These are phyloP conservation scores for Harrya chromipes DNA, from an alignment of 768 basidiomycete genomes.

Conservation along the genomic window DNA sequence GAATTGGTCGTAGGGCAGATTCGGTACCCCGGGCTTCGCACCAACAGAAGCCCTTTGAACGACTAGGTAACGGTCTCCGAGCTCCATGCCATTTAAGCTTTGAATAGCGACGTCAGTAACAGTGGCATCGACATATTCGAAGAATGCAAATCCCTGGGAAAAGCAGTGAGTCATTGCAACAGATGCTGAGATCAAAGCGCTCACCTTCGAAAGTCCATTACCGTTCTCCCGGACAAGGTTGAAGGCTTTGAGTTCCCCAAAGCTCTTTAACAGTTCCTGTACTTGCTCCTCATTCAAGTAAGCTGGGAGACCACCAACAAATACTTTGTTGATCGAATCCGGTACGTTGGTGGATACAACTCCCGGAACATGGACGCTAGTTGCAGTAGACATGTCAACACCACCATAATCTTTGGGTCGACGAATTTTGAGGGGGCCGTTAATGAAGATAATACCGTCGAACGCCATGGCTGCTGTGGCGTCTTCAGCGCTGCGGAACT, in stretches of 20 bases:
- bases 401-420: slow-evolving; percentile 97
- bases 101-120: slow-evolving; percentile 96
- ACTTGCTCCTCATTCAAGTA: slow-evolving; percentile 99
- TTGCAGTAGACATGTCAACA: slow-evolving; percentile 53
- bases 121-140: slow-evolving; percentile 88
- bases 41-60: slow-evolving; percentile 97
- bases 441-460: slow-evolving; percentile 95
- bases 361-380: slow-evolving; percentile 84
- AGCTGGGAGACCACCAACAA: slow-evolving; percentile 92
- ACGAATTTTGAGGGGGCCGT: slow-evolving; percentile 94
- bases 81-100: slow-evolving; percentile 95
- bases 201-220: slow-evolving; percentile 83
- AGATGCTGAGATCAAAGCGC: slow-evolving; percentile 5
- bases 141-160: slow-evolving; percentile 93
- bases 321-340: slow-evolving; percentile 97
- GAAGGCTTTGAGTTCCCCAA: slow-evolving; percentile 97
- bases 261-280: slow-evolving; percentile 94
- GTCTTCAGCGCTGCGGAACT: slow-evolving; percentile 98
- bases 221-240: slow-evolving; percentile 95
- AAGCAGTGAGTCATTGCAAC: background rate
- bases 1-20: slow-evolving; percentile 76
- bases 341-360: slow-evolving; percentile 96
- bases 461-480: slow-evolving; percentile 96
- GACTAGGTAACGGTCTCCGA: slow-evolving; percentile 92
- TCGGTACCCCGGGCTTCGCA: slow-evolving; percentile 66